Percentiles rank a stretch among this genome's conserved stretches.
Conservation (phyloP, 441 rosid genomes). For the Mallotus japonicus region DNA sequence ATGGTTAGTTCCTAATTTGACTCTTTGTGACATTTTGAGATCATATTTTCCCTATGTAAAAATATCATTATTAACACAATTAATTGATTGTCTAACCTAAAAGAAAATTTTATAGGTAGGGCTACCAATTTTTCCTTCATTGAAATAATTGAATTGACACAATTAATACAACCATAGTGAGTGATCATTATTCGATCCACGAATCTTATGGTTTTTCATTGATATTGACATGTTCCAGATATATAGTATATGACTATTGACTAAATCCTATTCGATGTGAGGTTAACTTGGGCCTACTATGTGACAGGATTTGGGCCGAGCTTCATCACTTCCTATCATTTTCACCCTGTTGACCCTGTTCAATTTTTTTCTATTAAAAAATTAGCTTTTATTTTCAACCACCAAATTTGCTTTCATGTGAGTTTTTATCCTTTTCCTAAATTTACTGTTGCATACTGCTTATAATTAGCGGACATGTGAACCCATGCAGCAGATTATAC, state of each 20-base stretch:
- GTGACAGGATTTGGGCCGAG: too few relatives aligned
- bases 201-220: slow-evolving; percentile 3
- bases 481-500: too few relatives aligned
- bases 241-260: neutral
- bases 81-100: slow-evolving; percentile 9
- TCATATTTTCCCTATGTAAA: slow-evolving; percentile 11
- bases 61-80: slow-evolving; percentile 6
- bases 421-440: neutral
- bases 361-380: neutral
- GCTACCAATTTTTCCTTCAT: neutral
- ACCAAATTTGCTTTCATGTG: slow-evolving; percentile 7
- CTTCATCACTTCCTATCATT: neutral
- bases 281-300: too few relatives aligned
- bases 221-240: slow-evolving; percentile 33
- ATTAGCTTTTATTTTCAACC: neutral
- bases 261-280: too few relatives aligned
- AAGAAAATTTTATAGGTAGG: slow-evolving; percentile 23
- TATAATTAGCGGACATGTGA: too few relatives aligned
- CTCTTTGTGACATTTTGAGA: neutral
- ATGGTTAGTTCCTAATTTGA: neutral
- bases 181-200: slow-evolving; percentile 8
- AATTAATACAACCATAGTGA: neutral
- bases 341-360: slow-evolving; percentile 1
- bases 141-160: slow-evolving; percentile 19
- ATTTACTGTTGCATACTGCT: too few relatives aligned